Percentiles rank a stretch among this genome's conserved stretches.
These are phyloP conservation scores for Delonix regia DNA, from an alignment of 306 rosid species.

Conservation along the genomic window DNA sequence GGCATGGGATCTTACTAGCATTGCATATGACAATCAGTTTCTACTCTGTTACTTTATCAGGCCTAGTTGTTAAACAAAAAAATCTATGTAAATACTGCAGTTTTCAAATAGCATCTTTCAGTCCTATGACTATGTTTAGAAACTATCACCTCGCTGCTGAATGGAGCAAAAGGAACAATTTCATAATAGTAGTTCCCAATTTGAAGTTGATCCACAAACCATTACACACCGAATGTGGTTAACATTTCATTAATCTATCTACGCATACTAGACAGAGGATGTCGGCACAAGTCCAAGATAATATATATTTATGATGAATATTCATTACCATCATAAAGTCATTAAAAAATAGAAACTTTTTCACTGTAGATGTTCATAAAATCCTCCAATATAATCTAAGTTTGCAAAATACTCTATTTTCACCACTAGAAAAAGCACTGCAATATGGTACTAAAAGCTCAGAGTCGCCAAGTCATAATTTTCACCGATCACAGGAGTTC, in stretches of 20 bases:
- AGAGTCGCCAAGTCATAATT: slow-evolving; percentile 7
- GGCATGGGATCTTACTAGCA: background rate
- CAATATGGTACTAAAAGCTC: background rate
- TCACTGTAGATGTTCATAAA: background rate
- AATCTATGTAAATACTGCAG: background rate
- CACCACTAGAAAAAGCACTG: background rate
- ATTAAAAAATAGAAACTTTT: background rate
- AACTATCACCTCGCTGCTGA: background rate
- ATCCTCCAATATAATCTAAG: background rate
- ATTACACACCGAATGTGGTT: background rate
- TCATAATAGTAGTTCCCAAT: background rate
- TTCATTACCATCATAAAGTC: background rate
- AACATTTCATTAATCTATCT: background rate
- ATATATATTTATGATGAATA: background rate
- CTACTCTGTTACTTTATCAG: slow-evolving; percentile 10
- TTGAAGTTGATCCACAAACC: background rate
- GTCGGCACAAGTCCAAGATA: background rate
- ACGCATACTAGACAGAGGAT: background rate
- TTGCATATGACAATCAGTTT: slow-evolving; percentile 1
- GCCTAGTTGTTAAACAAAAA: background rate
- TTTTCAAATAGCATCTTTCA: slow-evolving; percentile 7
- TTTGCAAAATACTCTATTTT: background rate
- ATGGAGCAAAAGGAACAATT: background rate
- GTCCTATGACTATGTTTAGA: background rate
- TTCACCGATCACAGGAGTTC: background rate